Evolutionary conservation across 2,329 filamentous ascomycete genomes (phyloP).

Genomic region (Fusarium sp.): DNA sequence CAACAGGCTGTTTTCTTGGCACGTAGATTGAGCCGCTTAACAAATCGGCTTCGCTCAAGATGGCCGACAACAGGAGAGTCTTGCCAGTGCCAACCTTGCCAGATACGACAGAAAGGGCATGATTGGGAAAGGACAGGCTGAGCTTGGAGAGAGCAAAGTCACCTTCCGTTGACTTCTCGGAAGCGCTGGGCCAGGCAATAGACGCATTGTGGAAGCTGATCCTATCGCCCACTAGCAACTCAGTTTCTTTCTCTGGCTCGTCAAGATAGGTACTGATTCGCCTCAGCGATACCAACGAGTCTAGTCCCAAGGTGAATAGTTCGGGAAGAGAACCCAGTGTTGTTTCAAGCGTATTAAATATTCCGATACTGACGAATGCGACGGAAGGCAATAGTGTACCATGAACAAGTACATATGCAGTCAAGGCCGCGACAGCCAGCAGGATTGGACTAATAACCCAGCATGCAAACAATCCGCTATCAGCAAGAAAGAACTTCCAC

Average conservation of each 20-base stretch:
- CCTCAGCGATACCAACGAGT: conserved; percentile 75
- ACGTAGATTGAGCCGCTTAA: conserved; percentile 69
- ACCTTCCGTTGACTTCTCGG: conserved; percentile 64
- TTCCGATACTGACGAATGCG: conserved; percentile 80
- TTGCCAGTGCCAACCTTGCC: conserved; percentile 83
- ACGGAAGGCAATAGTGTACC: conserved; percentile 74
- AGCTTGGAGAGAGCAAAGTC: conserved; percentile 73
- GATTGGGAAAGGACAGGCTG: conserved; percentile 71
- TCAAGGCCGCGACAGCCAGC: conserved; percentile 75
- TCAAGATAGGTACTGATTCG: conserved; percentile 77
- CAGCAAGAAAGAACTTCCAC: conserved; percentile 72
- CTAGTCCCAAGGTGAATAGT: conserved; percentile 74
- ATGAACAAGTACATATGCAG: conserved; percentile 72
- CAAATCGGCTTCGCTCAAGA: conserved; percentile 79
- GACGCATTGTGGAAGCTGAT: conserved; percentile 75
- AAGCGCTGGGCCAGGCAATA: conserved; percentile 75
- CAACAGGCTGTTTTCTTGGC: conserved; percentile 58
- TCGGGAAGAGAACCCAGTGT: conserved; percentile 77
- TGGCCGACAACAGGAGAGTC: conserved; percentile 75
- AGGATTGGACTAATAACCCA: conserved; percentile 79
- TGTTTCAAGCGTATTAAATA: conserved; percentile 77
- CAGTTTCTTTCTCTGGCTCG: conserved; percentile 69
- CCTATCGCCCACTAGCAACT: conserved; percentile 65
- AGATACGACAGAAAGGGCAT: conserved; percentile 78
- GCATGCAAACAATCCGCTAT: conserved; percentile 71